Evolutionary conservation across 2,329 filamentous ascomycete species (phyloP).

Genomic region (Aureobasidium sp.): DNA sequence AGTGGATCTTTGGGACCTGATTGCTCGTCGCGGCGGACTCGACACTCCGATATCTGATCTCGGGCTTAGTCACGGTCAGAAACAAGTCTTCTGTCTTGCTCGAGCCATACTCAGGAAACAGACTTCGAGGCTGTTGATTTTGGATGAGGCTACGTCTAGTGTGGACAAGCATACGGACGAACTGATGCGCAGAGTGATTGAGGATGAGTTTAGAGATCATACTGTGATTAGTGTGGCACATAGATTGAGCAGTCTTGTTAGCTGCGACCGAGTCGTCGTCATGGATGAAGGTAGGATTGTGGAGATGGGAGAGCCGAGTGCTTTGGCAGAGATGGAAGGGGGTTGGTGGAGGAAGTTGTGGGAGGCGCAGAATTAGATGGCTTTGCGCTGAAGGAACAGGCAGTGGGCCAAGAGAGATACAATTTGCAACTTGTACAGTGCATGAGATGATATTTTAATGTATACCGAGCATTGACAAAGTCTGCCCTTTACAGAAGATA

Average conservation of each 20-base stretch:
- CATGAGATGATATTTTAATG: too few relatives aligned
- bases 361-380: neutral
- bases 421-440: too few relatives aligned
- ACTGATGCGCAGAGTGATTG: neutral
- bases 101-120: slow-evolving; percentile 35
- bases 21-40: slow-evolving; percentile 28
- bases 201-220: slow-evolving; percentile 41
- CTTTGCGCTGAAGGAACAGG: too few relatives aligned
- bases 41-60: slow-evolving; percentile 28
- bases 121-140: slow-evolving; percentile 32
- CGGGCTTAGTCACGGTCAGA: slow-evolving; percentile 38
- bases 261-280: slow-evolving; percentile 45
- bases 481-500: too few relatives aligned
- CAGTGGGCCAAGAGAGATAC: too few relatives aligned
- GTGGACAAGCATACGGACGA: slow-evolving; percentile 6
- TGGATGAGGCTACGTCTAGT: slow-evolving; percentile 22
- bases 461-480: too few relatives aligned
- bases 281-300: slow-evolving; percentile 43
- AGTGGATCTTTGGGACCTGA: slow-evolving; percentile 31
- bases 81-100: slow-evolving; percentile 43
- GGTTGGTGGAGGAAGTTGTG: neutral
- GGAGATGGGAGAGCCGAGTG: slow-evolving; percentile 27
- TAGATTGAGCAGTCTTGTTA: slow-evolving; percentile 47
- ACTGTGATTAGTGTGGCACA: slow-evolving; percentile 54
- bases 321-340: neutral